phyloP scores from a whole-genome alignment of 257 asterid species.

The Agastache rugosa region DNA sequence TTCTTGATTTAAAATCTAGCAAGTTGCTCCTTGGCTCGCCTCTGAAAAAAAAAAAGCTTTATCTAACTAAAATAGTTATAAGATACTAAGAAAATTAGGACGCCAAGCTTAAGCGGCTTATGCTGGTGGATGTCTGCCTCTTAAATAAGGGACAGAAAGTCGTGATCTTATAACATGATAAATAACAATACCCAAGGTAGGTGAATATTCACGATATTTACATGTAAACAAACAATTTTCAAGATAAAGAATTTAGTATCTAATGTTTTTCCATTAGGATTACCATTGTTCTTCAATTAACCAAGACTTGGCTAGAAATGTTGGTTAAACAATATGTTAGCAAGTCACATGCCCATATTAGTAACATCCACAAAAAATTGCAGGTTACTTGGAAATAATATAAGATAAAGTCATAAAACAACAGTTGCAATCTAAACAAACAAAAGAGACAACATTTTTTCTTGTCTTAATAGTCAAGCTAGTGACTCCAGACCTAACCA shows the following conservation, averaged over 20 bases:
- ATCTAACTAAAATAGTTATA: background rate
- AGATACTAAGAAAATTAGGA: background rate
- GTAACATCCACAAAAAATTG: background rate
- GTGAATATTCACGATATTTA: background rate
- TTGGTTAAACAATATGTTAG: constrained; percentile 5
- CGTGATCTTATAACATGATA: constrained; percentile 9
- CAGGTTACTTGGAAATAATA: background rate
- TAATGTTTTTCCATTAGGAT: constrained; percentile 4
- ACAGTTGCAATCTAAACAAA: constrained; percentile 9
- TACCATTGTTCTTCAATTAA: constrained; percentile 1
- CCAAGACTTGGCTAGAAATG: background rate
- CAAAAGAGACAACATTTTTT: background rate
- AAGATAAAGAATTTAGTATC: background rate
- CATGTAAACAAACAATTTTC: background rate
- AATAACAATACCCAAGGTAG: background rate
- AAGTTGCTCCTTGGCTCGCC: background rate
- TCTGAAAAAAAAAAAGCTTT: background rate
- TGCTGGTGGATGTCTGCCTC: background rate
- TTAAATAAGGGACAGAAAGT: background rate
- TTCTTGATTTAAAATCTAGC: background rate
- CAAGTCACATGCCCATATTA: constrained; percentile 20
- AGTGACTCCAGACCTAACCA: background rate
- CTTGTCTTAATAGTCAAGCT: background rate
- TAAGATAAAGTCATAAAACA: background rate
- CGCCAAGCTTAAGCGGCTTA: background rate